phyloP scores from a whole-genome alignment of 352 stramenopile genomes.

The Phytopythium ostracodes region DNA sequence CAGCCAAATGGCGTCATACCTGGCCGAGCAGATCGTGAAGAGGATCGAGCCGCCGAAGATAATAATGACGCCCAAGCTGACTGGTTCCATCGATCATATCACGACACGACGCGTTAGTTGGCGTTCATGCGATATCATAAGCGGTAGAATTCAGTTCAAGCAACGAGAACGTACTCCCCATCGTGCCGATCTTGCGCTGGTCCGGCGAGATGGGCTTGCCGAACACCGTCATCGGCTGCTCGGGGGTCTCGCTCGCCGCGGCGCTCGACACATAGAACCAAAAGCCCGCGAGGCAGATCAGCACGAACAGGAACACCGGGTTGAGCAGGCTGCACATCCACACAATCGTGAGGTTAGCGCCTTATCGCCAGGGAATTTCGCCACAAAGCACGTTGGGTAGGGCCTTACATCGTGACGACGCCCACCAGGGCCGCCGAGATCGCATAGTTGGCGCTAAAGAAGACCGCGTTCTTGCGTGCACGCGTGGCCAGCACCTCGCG shows the following conservation, averaged over 20 bases:
- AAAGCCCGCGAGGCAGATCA: conserved; percentile 77
- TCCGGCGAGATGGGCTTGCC: conserved; percentile 62
- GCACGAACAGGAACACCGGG: conserved; percentile 84
- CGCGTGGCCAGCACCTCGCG: conserved; percentile 58
- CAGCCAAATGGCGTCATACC: conserved; percentile 28
- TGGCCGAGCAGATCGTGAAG: conserved; percentile 84
- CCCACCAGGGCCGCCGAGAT: conserved; percentile 70
- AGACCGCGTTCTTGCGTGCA: conserved; percentile 76
- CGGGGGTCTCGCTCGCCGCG: conserved; percentile 59
- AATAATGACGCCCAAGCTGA: conserved; percentile 71
- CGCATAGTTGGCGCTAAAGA: conserved; percentile 84
- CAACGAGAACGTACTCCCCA: conserved; percentile 42
- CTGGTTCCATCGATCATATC: conserved; percentile 17
- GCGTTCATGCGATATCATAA: not conserved
- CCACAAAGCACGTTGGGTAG: not conserved
- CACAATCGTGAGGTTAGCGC: not conserved
- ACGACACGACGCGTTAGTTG: not conserved
- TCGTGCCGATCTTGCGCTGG: conserved; percentile 80
- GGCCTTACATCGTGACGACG: conserved; percentile 77
- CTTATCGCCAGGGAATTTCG: conserved; percentile 3
- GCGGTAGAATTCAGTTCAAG: not conserved
- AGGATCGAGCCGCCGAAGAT: conserved; percentile 84
- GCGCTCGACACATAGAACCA: conserved; percentile 80
- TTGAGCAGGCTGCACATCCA: conserved; percentile 55
- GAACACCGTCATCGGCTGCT: conserved; percentile 74